Evolutionary conservation across 352 stramenopile species (phyloP).

Genomic region (Pythium apleroticum): DNA sequence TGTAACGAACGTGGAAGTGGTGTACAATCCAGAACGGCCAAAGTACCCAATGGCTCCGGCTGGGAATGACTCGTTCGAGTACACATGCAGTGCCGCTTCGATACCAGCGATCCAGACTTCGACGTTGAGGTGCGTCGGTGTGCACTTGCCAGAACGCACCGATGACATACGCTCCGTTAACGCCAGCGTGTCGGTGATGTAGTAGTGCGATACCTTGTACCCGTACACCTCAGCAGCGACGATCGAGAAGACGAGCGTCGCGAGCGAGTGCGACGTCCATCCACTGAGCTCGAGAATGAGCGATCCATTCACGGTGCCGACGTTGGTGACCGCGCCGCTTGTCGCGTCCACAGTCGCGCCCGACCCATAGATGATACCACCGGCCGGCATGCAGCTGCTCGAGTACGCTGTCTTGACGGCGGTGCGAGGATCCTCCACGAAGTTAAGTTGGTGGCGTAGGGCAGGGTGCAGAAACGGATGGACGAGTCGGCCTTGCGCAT

Average conservation of each 20-base stretch:
- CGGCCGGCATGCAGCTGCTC: neutral
- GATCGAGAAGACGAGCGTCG: constrained; percentile 43
- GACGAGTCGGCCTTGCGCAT: neutral
- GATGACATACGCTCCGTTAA: constrained; percentile 39
- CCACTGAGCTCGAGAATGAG: constrained; percentile 34
- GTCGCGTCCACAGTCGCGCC: constrained; percentile 1
- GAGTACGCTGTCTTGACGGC: neutral
- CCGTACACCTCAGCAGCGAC: constrained; percentile 42
- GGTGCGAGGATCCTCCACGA: neutral
- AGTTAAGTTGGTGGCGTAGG: neutral
- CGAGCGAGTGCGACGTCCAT: constrained; percentile 48
- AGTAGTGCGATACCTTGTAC: constrained; percentile 29
- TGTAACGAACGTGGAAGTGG: constrained; percentile 36
- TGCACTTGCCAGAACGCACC: constrained; percentile 35
- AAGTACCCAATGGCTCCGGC: constrained; percentile 42
- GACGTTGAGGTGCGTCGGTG: constrained; percentile 53
- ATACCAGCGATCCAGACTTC: constrained; percentile 51
- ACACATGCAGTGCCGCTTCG: constrained; percentile 34
- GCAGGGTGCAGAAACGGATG: constrained; percentile 2
- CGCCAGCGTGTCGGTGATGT: constrained; percentile 12
- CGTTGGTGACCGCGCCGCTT: neutral
- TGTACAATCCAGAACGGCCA: constrained; percentile 49
- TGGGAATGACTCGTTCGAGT: constrained; percentile 50
- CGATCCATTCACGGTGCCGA: neutral
- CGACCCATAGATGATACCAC: neutral